Conservation (phyloP, 768 basidiomycete species). For the Lentinula sp. region DNA sequence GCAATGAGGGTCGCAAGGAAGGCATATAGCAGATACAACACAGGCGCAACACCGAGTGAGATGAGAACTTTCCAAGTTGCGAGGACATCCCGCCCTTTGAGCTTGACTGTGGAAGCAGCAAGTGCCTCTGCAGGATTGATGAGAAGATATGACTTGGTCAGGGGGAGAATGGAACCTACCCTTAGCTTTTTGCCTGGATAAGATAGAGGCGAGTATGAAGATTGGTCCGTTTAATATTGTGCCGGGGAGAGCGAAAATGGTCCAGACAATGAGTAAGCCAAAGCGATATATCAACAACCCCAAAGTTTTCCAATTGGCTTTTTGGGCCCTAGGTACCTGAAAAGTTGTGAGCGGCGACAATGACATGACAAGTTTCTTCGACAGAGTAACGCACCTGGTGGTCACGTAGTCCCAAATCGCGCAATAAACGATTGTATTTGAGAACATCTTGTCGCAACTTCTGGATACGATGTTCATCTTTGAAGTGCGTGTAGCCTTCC, state of each 20-base stretch:
- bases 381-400: constrained; percentile 59
- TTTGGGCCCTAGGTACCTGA: constrained; percentile 83
- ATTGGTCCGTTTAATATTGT: constrained; percentile 90
- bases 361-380: background rate
- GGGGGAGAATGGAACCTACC: constrained; percentile 33
- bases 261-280: constrained; percentile 74
- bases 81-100: constrained; percentile 93
- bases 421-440: constrained; percentile 82
- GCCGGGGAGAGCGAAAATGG: constrained; percentile 81
- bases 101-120: constrained; percentile 91
- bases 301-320: constrained; percentile 81
- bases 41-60: constrained; percentile 83
- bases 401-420: constrained; percentile 88
- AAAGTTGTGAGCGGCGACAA: background rate
- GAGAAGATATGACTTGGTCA: background rate
- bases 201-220: constrained; percentile 83
- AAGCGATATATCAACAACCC: constrained; percentile 81
- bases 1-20: constrained; percentile 70
- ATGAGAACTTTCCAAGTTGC: constrained; percentile 98
- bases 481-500: constrained; percentile 89
- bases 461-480: constrained; percentile 86
- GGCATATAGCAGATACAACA: constrained; percentile 82
- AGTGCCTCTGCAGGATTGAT: constrained; percentile 69
- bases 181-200: constrained; percentile 86
- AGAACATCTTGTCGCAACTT: constrained; percentile 75